Base-by-base conservation (phyloP, 345 rosid genomes). In the Rhizophora apiculata region DNA sequence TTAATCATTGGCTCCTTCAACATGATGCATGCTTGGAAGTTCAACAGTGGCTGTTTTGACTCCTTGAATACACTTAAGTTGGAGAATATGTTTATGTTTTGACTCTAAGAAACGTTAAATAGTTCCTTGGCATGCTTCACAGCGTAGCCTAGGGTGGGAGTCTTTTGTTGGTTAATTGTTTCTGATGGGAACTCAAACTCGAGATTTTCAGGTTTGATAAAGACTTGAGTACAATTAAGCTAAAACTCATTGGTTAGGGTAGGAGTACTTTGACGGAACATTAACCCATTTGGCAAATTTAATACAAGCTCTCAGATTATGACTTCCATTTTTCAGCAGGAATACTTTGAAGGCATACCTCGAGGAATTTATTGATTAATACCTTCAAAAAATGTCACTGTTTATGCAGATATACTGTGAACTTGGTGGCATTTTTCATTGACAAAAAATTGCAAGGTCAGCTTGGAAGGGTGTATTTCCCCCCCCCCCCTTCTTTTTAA, bases 381-480 rank as follows among this genome's bases (percentile, higher is more conserved):
- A 8, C 46, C 13, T 39, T 39, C 13, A 39, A 39, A 39, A 39
- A 39, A 39, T 36, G 52, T 64, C 63, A 22, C 32, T 52, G 52
- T 52, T 60, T 76, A 20, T 71, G 74, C 80, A 89, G 97, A 97
- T 95, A 92, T 66, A 92, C 98, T 2, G 98, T 90, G 49, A 90
- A 88, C 71, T 79, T 92, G 76, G 96, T 87, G 71, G 88, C 87
- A 56, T 90, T 92, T 81, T 89, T 85, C 82, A 13, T 92, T n/a
- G 98, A 95, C 86, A 87, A 92, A 84, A 90, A 90, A 72, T 72
- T 92, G 73, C 97, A 96, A 78, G 98, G 98, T 95, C 36, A 72
- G 87, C 56, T 21, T 62, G 7, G 10, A 36, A 36, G 8, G 39
- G 39, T 65, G 58, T 57, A 59, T 15, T 3, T 4, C 7, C 3